phyloP scores from a whole-genome alignment of 805 yeast genomes.

The Kodamaea kakaduensis region DNA sequence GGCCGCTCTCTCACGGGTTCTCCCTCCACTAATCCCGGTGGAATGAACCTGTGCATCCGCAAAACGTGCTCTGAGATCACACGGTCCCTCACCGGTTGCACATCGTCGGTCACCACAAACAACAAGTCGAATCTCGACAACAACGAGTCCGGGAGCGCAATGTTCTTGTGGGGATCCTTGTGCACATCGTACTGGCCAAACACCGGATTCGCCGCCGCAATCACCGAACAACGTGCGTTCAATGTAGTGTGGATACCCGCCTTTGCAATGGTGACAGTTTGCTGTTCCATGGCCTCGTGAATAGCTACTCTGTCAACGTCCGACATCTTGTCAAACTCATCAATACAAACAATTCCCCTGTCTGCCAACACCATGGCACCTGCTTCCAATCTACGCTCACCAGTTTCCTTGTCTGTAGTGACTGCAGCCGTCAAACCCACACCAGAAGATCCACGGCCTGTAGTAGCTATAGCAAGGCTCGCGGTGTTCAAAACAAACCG shows the following conservation, averaged over 20 bases:
- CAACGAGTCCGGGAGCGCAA: constrained; percentile 94
- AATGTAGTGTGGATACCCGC: constrained; percentile 97
- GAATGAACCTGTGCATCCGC: constrained; percentile 85
- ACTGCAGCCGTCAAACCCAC: constrained; percentile 99
- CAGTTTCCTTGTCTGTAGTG: constrained; percentile 92
- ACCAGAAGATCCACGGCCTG: constrained; percentile 99
- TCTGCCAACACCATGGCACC: constrained; percentile 99
- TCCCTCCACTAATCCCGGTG: constrained; percentile 87
- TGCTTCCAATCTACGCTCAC: constrained; percentile 93
- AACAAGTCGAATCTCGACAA: constrained; percentile 94
- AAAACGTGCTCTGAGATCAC: constrained; percentile 90
- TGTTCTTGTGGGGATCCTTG: constrained; percentile 93
- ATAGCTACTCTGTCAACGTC: constrained; percentile 96
- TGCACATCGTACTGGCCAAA: constrained; percentile 95
- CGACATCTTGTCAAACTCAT: constrained; percentile 97
- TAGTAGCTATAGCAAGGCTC: constrained; percentile 91
- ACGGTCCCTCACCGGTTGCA: constrained; percentile 79
- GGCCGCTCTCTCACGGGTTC: constrained; percentile 84
- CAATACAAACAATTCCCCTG: constrained; percentile 95
- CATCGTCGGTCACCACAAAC: constrained; percentile 94
- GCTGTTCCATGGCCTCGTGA: constrained; percentile 99
- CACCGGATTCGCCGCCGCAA: constrained; percentile 97
- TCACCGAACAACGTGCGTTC: constrained; percentile 93
- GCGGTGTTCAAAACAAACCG: constrained; percentile 95
- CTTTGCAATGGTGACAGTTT: constrained; percentile 95